These are phyloP conservation scores for Logfia minima DNA, from an alignment of 129 eudicot species.

Conservation along the genomic window DNA sequence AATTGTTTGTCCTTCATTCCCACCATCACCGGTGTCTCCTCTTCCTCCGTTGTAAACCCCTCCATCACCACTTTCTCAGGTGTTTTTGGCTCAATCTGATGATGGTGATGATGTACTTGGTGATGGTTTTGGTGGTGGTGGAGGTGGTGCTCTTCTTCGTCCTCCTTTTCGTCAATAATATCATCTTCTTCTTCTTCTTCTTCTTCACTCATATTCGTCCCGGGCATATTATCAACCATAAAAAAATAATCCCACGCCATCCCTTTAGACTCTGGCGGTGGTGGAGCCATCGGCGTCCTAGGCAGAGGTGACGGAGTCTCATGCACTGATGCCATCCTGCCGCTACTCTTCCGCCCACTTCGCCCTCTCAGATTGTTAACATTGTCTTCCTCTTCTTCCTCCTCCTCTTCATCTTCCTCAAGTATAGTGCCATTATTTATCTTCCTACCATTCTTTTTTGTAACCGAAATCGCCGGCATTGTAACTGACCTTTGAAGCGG, in stretches of 20 bases:
- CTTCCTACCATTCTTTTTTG: constrained; percentile 48
- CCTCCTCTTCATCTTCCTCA: constrained; percentile 59
- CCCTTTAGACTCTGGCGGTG: constrained; percentile 57
- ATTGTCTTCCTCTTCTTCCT: constrained; percentile 40
- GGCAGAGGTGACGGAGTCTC: constrained; percentile 43
- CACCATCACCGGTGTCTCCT: constrained; percentile 56
- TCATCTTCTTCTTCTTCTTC: constrained; percentile 55
- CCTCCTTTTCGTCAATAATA: constrained; percentile 44
- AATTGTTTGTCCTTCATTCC: constrained; percentile 51
- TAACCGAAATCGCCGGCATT: constrained; percentile 61
- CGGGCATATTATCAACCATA: constrained; percentile 49
- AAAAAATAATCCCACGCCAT: constrained; percentile 89
- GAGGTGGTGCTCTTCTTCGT: constrained; percentile 33
- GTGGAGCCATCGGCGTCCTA: constrained; percentile 49
- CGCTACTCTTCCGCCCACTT: constrained; percentile 45
- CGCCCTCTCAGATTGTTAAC: constrained; percentile 38
- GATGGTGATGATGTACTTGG: constrained; percentile 33
- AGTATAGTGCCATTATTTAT: constrained; percentile 44
- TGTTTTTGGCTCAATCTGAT: constrained; percentile 56
- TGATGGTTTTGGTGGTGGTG: constrained; percentile 19
- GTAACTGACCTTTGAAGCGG: constrained; percentile 72
- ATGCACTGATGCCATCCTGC: constrained; percentile 29
- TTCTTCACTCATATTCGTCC: constrained; percentile 41
- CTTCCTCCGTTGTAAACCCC: constrained; percentile 60
- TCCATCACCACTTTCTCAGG: constrained; percentile 68